These are phyloP conservation scores for Penicillium alfredii DNA, from an alignment of 495 filamentous ascomycete genomes.

Conservation along the genomic window DNA sequence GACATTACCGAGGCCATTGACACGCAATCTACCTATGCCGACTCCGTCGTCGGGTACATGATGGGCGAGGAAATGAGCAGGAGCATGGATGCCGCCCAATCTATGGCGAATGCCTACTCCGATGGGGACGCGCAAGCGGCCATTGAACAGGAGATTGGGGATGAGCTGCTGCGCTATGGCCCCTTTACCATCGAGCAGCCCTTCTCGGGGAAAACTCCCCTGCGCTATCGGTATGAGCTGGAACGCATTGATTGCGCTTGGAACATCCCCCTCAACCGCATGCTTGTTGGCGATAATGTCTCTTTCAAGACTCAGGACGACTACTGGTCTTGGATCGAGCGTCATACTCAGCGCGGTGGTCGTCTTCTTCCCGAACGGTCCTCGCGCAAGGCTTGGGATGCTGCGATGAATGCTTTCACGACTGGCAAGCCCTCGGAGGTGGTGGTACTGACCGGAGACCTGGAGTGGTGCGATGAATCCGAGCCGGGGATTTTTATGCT, in stretches of 20 bases:
- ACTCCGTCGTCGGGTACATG: slow-evolving; percentile 27
- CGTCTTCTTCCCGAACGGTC: slow-evolving; percentile 35
- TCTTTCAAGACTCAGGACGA: slow-evolving; percentile 26
- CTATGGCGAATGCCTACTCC: background rate
- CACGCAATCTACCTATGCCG: slow-evolving; percentile 27
- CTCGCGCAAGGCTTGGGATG: slow-evolving; percentile 36
- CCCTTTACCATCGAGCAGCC: slow-evolving; percentile 30
- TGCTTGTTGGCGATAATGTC: slow-evolving; percentile 23
- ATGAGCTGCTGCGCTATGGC: slow-evolving; percentile 22
- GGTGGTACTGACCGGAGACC: slow-evolving; percentile 36
- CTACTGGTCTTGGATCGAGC: slow-evolving; percentile 37
- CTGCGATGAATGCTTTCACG: slow-evolving; percentile 28
- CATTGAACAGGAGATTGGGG: slow-evolving; percentile 22
- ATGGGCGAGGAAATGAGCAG: slow-evolving; percentile 19
- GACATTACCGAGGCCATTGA: slow-evolving; percentile 26
- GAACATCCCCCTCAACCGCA: slow-evolving; percentile 27
- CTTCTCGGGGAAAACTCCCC: slow-evolving; percentile 25
- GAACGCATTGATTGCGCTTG: slow-evolving; percentile 34
- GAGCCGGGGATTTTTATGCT: slow-evolving; percentile 38
- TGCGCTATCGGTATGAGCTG: slow-evolving; percentile 43
- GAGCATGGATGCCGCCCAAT: slow-evolving; percentile 8
- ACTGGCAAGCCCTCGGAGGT: slow-evolving; percentile 35
- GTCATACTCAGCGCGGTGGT: slow-evolving; percentile 24
- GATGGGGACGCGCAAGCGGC: slow-evolving; percentile 3
- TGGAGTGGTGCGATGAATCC: slow-evolving; percentile 33